Conservation (phyloP, 306 rosid species). For the Corylus americana region DNA sequence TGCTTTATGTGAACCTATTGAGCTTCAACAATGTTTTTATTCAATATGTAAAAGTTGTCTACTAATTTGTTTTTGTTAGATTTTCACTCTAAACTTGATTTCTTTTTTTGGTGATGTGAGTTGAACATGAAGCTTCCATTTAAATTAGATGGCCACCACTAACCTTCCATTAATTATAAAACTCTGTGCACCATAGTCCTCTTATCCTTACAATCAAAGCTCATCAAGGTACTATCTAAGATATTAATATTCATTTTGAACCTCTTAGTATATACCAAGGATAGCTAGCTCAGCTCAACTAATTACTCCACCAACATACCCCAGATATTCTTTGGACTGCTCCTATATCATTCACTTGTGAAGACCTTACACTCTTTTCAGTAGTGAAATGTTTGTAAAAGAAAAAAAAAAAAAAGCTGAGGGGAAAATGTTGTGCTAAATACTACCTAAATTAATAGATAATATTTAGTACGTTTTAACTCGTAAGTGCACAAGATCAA, state of each 20-base stretch:
- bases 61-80: not conserved
- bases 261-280: not conserved
- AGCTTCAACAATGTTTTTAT: not conserved
- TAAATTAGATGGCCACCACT: not conserved
- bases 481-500: too few species aligned
- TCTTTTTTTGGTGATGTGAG: not conserved
- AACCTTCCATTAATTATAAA: not conserved
- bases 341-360: not conserved
- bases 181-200: not conserved
- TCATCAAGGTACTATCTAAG: not conserved
- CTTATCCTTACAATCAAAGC: not conserved
- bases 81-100: not conserved
- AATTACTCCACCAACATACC: not conserved
- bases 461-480: too few species aligned
- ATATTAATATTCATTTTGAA: not conserved
- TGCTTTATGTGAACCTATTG: conserved; percentile 3
- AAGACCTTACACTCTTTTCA: not conserved
- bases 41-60: not conserved
- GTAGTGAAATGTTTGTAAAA: not conserved
- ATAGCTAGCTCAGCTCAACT: not conserved
- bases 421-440: not conserved
- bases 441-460: too few species aligned
- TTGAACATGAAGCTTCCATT: not conserved
- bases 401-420: not conserved
- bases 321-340: not conserved